Conservation (phyloP, 768 basidiomycete species). For the Collybia sp. region DNA sequence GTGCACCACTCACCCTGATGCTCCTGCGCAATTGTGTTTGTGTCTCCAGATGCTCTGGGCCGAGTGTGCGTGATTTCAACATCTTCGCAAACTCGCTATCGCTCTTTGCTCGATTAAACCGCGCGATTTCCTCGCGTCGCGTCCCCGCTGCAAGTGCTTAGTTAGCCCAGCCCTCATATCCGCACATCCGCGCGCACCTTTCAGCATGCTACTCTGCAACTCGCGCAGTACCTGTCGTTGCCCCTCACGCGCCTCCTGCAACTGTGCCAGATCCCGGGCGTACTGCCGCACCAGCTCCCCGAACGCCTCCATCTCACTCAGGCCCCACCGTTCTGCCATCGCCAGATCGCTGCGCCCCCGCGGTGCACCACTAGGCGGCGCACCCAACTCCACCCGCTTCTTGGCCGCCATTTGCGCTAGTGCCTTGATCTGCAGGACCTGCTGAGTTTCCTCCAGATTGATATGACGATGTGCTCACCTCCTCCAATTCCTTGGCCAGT, state of each 20-base stretch:
- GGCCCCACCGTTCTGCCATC: slow-evolving; percentile 44
- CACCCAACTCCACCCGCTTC: slow-evolving; percentile 29
- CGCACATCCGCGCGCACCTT: slow-evolving; percentile 37
- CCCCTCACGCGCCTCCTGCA: slow-evolving; percentile 39
- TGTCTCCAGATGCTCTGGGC: slow-evolving; percentile 83
- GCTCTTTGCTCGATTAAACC: slow-evolving; percentile 72
- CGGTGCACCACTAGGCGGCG: slow-evolving; percentile 28
- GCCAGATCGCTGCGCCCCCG: slow-evolving; percentile 41
- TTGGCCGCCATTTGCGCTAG: slow-evolving; percentile 33
- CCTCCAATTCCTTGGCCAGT: slow-evolving; percentile 49
- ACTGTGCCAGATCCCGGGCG: slow-evolving; percentile 45
- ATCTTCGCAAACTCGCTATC: slow-evolving; percentile 79
- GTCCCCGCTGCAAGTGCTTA: slow-evolving; percentile 55
- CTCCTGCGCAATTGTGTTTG: slow-evolving; percentile 71
- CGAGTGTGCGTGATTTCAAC: slow-evolving; percentile 70
- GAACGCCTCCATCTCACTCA: slow-evolving; percentile 50
- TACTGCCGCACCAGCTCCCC: slow-evolving; percentile 42
- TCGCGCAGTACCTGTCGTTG: slow-evolving; percentile 43
- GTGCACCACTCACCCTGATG: slow-evolving; percentile 50
- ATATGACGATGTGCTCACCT: slow-evolving; percentile 37
- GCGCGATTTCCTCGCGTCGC: slow-evolving; percentile 75
- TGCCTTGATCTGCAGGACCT: slow-evolving; percentile 33
- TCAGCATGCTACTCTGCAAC: slow-evolving; percentile 61
- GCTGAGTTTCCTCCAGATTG: neutral
- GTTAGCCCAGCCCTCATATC: neutral